Conservation (phyloP, 2,329 filamentous ascomycete species). For the Verticillium isaacii region DNA sequence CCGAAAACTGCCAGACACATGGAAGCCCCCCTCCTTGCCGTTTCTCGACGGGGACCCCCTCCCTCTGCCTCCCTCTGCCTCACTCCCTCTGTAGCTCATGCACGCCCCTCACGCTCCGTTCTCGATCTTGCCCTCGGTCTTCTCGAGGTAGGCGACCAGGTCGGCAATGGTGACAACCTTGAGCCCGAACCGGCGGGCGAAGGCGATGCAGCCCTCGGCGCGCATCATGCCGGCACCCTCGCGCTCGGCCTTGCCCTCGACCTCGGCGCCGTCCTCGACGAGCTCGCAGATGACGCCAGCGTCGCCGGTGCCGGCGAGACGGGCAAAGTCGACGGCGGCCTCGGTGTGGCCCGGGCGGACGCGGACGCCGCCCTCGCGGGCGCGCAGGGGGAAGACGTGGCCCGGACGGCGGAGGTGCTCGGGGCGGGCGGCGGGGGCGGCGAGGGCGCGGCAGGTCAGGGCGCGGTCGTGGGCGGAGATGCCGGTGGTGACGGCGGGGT, state of each 20-base stretch:
- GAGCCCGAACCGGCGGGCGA: slow-evolving; percentile 83
- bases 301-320: slow-evolving; percentile 70
- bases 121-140: slow-evolving; percentile 59
- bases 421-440: slow-evolving; percentile 54
- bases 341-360: slow-evolving; percentile 85
- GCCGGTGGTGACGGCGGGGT: slow-evolving; percentile 74
- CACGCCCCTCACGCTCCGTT: slow-evolving; percentile 29
- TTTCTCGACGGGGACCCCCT: too few species aligned
- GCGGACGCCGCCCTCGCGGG: slow-evolving; percentile 73
- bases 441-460: slow-evolving; percentile 73
- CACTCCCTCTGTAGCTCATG: background rate
- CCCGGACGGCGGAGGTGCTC: slow-evolving; percentile 74
- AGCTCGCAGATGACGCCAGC: slow-evolving; percentile 88
- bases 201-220: slow-evolving; percentile 79
- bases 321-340: slow-evolving; percentile 86
- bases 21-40: too few species aligned
- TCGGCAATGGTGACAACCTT: slow-evolving; percentile 96
- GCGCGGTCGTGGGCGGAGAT: slow-evolving; percentile 87
- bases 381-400: slow-evolving; percentile 82
- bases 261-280: slow-evolving; percentile 76
- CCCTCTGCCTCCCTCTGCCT: too few species aligned
- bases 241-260: slow-evolving; percentile 62
- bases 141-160: slow-evolving; percentile 74
- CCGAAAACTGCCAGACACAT: too few species aligned
- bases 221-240: slow-evolving; percentile 82